phyloP scores from a whole-genome alignment of 2,329 filamentous ascomycete species.

The Rugonectria rugulosa region DNA sequence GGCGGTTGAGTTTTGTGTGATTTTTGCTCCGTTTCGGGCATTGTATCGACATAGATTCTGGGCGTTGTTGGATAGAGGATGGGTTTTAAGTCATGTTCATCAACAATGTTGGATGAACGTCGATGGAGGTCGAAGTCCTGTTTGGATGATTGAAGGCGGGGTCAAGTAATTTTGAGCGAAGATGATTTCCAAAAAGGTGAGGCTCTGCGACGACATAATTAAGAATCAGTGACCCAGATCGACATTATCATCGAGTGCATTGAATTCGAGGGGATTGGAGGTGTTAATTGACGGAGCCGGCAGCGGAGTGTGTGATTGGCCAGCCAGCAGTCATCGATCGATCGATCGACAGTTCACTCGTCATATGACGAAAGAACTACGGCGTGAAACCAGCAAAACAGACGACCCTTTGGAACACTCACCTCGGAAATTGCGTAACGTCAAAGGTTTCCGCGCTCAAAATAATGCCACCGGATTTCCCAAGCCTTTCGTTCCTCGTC shows the following conservation, averaged over 20 bases:
- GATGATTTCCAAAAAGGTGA: background rate
- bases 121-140: background rate
- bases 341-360: slow-evolving; percentile 42
- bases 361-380: slow-evolving; percentile 36
- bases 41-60: slow-evolving; percentile 27
- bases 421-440: slow-evolving; percentile 19
- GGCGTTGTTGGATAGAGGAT: background rate
- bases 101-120: background rate
- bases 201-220: background rate
- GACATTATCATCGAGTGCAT: slow-evolving; percentile 2
- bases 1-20: slow-evolving; percentile 37
- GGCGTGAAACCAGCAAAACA: slow-evolving; percentile 10
- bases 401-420: slow-evolving; percentile 23
- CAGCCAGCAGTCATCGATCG: slow-evolving; percentile 37
- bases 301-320: slow-evolving; percentile 34
- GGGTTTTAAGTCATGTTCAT: slow-evolving; percentile 15
- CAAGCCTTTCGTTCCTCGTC: background rate
- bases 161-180: background rate
- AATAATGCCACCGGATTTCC: background rate
- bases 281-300: slow-evolving; percentile 14
- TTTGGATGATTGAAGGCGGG: background rate
- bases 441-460: background rate
- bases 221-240: slow-evolving; percentile 24
- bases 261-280: slow-evolving; percentile 3
- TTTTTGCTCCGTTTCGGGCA: slow-evolving; percentile 38